Evolutionary conservation across 305 asterid species (phyloP).

Genomic region (Fraxinus sp.): DNA sequence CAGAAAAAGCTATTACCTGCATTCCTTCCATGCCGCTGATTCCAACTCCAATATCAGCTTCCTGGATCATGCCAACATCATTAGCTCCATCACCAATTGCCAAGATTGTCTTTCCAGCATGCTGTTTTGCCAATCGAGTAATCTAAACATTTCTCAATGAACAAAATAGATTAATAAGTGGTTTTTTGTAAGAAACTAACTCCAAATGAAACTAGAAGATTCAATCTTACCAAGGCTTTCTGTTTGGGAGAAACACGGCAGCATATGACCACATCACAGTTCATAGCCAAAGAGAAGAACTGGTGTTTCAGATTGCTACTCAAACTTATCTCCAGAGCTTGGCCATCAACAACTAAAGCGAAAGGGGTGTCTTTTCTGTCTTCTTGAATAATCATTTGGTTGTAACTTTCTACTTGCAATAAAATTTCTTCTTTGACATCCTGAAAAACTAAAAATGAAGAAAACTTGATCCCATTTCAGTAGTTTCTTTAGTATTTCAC

Average conservation of each 20-base stretch:
- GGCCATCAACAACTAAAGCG: conserved; percentile 81
- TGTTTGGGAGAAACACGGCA: conserved; percentile 93
- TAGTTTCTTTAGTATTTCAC: neutral
- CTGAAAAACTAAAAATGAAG: conserved; percentile 57
- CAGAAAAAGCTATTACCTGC: conserved; percentile 48
- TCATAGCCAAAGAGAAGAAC: conserved; percentile 67
- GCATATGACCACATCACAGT: conserved; percentile 78
- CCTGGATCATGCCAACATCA: conserved; percentile 93
- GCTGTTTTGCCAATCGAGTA: conserved; percentile 66
- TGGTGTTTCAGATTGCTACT: conserved; percentile 41
- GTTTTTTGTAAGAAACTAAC: neutral
- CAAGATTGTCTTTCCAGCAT: conserved; percentile 67
- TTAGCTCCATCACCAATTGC: conserved; percentile 96
- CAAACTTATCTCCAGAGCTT: conserved; percentile 59
- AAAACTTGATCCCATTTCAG: conserved; percentile 36
- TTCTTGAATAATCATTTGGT: conserved; percentile 43
- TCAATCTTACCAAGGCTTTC: conserved; percentile 61
- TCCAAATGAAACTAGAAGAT: neutral
- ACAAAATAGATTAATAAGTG: neutral
- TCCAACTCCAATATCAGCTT: conserved; percentile 90
- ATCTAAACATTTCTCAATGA: conserved; percentile 35
- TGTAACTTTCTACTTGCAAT: conserved; percentile 50
- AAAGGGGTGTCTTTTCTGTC: conserved; percentile 49
- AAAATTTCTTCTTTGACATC: conserved; percentile 55
- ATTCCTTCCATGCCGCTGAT: conserved; percentile 94